A percentile compares a stretch with the other conserved stretches of the same genome.
phyloP scores from a whole-genome alignment of 305 asterid genomes.

The Fraxinus latifolia region DNA sequence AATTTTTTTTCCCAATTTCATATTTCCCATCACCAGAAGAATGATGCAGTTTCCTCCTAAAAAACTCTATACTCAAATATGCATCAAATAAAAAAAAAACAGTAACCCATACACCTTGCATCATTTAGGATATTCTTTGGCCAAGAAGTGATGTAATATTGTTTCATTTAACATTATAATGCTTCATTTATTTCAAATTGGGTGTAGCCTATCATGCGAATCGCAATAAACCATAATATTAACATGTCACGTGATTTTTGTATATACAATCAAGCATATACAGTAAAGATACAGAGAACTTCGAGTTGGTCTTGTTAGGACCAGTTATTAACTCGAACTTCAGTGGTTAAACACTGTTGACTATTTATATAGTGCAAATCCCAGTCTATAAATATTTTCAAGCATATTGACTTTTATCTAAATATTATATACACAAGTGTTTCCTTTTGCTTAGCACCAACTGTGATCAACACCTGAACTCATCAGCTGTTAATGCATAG shows the following conservation, averaged over 20 bases:
- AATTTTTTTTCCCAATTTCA: background rate
- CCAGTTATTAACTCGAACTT: background rate
- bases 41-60: background rate
- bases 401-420: background rate
- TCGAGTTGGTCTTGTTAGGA: background rate
- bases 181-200: background rate
- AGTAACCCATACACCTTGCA: background rate
- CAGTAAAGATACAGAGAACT: background rate
- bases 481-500: background rate
- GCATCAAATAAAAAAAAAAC: background rate
- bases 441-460: conserved; percentile 12
- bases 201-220: background rate
- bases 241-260: background rate
- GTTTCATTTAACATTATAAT: background rate
- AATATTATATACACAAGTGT: background rate
- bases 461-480: conserved; percentile 4
- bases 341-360: background rate
- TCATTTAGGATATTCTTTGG: background rate
- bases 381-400: background rate
- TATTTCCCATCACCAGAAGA: background rate
- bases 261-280: background rate
- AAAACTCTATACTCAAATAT: background rate
- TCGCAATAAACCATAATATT: background rate
- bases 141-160: background rate
- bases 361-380: background rate